Base-by-base conservation (phyloP, 2,329 filamentous ascomycete species). In the Fusarium nanum region DNA sequence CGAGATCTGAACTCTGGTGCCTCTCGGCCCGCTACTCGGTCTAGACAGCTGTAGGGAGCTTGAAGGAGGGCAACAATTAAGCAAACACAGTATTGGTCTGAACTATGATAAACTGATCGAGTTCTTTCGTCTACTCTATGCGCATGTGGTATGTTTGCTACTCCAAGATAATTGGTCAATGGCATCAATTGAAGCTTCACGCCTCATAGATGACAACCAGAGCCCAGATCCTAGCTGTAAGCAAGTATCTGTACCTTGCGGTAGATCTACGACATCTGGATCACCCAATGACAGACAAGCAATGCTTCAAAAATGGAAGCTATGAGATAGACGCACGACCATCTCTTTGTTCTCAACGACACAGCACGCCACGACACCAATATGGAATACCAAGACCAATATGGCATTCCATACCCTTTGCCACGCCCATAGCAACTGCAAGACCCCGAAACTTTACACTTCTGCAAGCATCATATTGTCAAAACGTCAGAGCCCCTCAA, bases 391-490 rank as follows among this genome's bases (percentile, higher is more conserved):
- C 25, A 44, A 11, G 32, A 40, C 37, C 41, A 22, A 6, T 30
- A 7, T 57, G 32, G 45, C 58, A 68, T 70, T 70, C 63, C 67
- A 50, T 40, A 45, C 23, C 4, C n/a, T 25, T 55, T 55, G 67
- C 67, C 67, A 67, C 61, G 14, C 41, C 20, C 20, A 52, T 47
- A 14, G 23, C 37, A 50, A 44, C 49, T 67, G 22, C 46, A 22
- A 40, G 25, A 41, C 54, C 37, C 62, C 27, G 34, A 23, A 22
- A 16, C 12, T 12, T 7, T 27, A 16, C 20, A n/a, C 37, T 61
- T 67, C 64, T 44, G 67, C 56, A 70, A 63, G 22, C 67, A 70
- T 45, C 45, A n/a, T 4, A 37, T 45, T 16, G 14, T 63, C 34
- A 23, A 25, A 28, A 37, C 22, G 55, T 12, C 30, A 56, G 18